These are phyloP conservation scores for Daucus carota DNA, from an alignment of 129 eudicot genomes.

Conservation along the genomic window DNA sequence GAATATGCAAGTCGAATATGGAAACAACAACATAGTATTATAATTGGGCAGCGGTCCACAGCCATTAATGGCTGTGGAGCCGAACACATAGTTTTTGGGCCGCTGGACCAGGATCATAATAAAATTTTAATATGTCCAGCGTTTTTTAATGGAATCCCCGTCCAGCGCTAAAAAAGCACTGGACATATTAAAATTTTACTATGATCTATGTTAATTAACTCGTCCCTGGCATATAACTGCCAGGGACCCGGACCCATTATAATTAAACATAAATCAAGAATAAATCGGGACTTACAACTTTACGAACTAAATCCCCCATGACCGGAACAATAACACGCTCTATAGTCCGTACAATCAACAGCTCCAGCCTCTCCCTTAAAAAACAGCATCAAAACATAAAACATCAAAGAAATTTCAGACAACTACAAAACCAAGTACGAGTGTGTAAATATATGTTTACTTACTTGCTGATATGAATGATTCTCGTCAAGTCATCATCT, in stretches of 20 bases:
- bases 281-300: not conserved
- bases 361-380: not conserved
- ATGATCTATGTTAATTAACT: too few relatives aligned
- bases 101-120: too few relatives aligned
- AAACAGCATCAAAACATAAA: not conserved
- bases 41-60: too few relatives aligned
- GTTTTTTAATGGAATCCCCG: too few relatives aligned
- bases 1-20: not conserved
- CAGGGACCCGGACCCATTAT: too few relatives aligned
- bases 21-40: too few relatives aligned
- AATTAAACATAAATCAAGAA: not conserved
- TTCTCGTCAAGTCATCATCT: not conserved
- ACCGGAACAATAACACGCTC: not conserved
- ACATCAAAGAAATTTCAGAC: not conserved
- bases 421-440: not conserved
- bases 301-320: slow-evolving; percentile 5
- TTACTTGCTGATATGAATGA: not conserved
- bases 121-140: too few relatives aligned
- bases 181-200: too few relatives aligned
- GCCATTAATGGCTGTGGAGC: too few relatives aligned
- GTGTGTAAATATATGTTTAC: not conserved
- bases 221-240: too few relatives aligned
- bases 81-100: too few relatives aligned
- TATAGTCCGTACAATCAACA: not conserved
- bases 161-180: too few relatives aligned